Evolutionary conservation across 1,139 yeast species (phyloP).

Genomic region (Candida albicans): DNA sequence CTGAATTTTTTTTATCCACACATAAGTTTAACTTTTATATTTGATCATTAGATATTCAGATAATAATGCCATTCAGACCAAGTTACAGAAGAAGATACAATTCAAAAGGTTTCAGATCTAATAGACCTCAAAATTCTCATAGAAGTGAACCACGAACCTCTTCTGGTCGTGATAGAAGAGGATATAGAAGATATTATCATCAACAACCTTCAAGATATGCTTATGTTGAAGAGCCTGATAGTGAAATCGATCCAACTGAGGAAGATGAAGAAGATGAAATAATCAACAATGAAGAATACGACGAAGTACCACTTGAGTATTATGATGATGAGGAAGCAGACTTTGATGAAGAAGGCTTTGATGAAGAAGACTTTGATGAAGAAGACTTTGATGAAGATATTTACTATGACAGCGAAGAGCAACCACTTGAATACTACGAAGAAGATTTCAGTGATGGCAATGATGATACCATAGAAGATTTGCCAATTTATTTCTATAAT

Average conservation of each 20-base stretch:
- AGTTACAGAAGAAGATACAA: constrained; percentile 8
- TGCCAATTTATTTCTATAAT: constrained; percentile 7
- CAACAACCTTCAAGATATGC: constrained; percentile 35
- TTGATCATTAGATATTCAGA: background rate
- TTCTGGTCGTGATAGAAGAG: constrained; percentile 1
- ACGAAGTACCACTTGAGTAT: constrained; percentile 1
- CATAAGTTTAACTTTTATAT: background rate
- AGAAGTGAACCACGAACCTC: background rate
- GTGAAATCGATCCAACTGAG: constrained; percentile 26
- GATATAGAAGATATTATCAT: constrained; percentile 35
- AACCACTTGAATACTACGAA: constrained; percentile 12
- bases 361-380: background rate
- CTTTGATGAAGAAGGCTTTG: no score
- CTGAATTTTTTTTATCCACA: background rate
- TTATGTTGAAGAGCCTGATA: constrained; percentile 44
- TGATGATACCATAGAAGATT: constrained; percentile 8
- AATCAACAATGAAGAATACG: background rate
- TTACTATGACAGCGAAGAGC: constrained; percentile 9
- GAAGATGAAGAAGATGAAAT: constrained; percentile 20
- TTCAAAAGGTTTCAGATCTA: constrained; percentile 7
- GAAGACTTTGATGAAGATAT: constrained; percentile 5
- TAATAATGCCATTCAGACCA: constrained; percentile 8
- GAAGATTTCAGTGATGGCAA: constrained; percentile 14
- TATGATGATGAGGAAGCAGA: constrained; percentile 14
- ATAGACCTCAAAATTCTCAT: constrained; percentile 6